Evolutionary conservation across 306 rosid genomes (phyloP).

Genomic region (Fragaria iinumae): DNA sequence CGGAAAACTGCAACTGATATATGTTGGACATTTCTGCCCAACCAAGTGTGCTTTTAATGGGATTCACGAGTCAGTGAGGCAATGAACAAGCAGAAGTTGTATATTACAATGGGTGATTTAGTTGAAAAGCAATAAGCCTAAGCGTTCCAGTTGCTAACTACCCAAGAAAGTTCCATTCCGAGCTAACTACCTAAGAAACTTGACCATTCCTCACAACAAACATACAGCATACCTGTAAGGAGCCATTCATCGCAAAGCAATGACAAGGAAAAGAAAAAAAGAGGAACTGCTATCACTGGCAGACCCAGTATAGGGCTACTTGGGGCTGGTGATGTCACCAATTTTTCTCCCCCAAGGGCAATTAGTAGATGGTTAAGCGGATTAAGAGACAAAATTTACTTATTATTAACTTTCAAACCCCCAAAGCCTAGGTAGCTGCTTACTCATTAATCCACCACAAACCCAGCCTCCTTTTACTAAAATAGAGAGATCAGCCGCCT

Average conservation of each 20-base stretch:
- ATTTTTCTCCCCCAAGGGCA: too few relatives aligned
- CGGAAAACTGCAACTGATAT: constrained; percentile 15
- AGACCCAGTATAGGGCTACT: too few relatives aligned
- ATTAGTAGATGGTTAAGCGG: too few relatives aligned
- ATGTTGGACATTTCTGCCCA: constrained; percentile 1
- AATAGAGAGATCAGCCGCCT: too few relatives aligned
- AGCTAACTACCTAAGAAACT: too few relatives aligned
- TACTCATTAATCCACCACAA: too few relatives aligned
- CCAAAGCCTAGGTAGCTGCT: too few relatives aligned
- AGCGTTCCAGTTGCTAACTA: background rate
- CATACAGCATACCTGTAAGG: background rate
- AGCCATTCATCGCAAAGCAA: background rate
- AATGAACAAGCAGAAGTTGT: background rate
- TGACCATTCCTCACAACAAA: background rate
- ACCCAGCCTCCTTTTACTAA: too few relatives aligned
- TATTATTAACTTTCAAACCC: too few relatives aligned
- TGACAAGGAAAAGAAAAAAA: background rate
- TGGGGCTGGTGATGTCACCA: too few relatives aligned
- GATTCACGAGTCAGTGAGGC: background rate
- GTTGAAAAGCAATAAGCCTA: background rate
- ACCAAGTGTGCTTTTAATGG: background rate
- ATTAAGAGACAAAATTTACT: too few relatives aligned
- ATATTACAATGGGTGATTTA: background rate
- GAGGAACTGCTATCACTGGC: too few relatives aligned
- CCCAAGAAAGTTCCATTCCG: background rate